Evolutionary conservation across 164 flowering plant species (phyloP).

Genomic region (Vitis cinerea): DNA sequence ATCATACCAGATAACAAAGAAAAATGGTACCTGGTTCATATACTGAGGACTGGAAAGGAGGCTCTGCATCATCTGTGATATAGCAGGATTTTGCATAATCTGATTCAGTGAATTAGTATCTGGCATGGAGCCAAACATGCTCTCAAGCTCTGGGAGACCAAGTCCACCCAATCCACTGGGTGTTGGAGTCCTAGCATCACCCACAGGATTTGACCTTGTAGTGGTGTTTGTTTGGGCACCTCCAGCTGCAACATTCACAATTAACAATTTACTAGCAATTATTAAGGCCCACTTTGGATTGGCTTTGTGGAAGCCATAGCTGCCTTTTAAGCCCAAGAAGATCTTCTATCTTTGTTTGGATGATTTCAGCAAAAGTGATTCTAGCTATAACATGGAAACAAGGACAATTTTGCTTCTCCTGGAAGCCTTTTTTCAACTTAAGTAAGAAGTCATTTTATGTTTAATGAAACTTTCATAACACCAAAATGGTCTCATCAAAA

Average conservation of each 20-base stretch:
- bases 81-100: slow-evolving; percentile 86
- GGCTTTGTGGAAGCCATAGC: too few relatives aligned
- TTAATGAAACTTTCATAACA: too few relatives aligned
- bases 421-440: too few relatives aligned
- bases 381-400: too few relatives aligned
- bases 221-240: slow-evolving; percentile 60
- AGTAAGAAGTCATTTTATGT: too few relatives aligned
- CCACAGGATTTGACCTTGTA: slow-evolving; percentile 45
- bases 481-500: too few relatives aligned
- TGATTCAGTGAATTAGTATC: slow-evolving; percentile 61
- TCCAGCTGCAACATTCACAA: slow-evolving; percentile 24
- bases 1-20: not conserved
- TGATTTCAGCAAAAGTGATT: too few relatives aligned
- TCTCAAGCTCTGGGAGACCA: slow-evolving; percentile 63
- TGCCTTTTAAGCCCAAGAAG: too few relatives aligned
- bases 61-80: slow-evolving; percentile 85
- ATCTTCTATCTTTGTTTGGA: too few relatives aligned
- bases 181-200: slow-evolving; percentile 54
- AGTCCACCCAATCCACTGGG: slow-evolving; percentile 66
- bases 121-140: slow-evolving; percentile 52
- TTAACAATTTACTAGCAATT: not conserved
- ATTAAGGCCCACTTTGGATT: too few relatives aligned
- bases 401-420: too few relatives aligned
- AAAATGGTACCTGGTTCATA: slow-evolving; percentile 39
- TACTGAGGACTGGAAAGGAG: slow-evolving; percentile 45